Evolutionary conservation across 1,284 basidiomycete species (phyloP), one percentile per base, ranked within the genome.

Genomic region (Moesziomyces antarcticus): DNA sequence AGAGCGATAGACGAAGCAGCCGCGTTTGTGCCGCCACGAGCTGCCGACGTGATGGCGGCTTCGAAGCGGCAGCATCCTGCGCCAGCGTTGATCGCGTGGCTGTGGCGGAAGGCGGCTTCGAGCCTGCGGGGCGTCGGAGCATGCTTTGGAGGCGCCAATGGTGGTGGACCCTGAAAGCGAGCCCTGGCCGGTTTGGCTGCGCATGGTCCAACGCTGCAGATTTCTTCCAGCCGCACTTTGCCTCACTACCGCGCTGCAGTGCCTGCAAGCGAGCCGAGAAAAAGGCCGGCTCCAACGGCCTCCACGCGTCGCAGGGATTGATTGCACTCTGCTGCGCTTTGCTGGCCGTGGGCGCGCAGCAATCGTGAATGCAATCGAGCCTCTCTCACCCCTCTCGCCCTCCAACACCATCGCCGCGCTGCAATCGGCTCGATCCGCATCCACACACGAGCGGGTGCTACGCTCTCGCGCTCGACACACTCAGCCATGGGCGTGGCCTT

Each of bases 401-500:
- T 40, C 16, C 37, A 40, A 18, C 37, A 40, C 37, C 37, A 40
- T 40, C 37, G 18, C 37, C 4, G 7, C 18, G 16, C 25, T 35
- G 35, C 35, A 5, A 25, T 16, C 35, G 35, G 6, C 16, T 35
- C 35, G 35, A 35, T 13, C 35, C 43, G 35, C 51, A 56, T 43
- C 44, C 9, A 20, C 24, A 20, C 25, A 27, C 25, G 25, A 27
- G 25, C 25, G 25, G 22, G 47, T 33, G 3, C 14, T 16, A 5
- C 5, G 41, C 37, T 49, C 46, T 42, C 37, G 33, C 50, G 27
- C 18, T 20, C 9, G 33, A 45, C 25, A 41, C 41, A 16, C 30
- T 18, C 37, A 53, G 65, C 50, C 42, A 82, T 82, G 81, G 81
- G 81, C 44, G 78, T 82, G 48, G 81, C 81, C 35, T 77, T 81